A percentile compares a stretch with the other conserved stretches of the same genome.
These are phyloP conservation scores for Pseudogymnoascus sp. DNA, from an alignment of 2,329 filamentous ascomycete genomes.

Conservation along the genomic window DNA sequence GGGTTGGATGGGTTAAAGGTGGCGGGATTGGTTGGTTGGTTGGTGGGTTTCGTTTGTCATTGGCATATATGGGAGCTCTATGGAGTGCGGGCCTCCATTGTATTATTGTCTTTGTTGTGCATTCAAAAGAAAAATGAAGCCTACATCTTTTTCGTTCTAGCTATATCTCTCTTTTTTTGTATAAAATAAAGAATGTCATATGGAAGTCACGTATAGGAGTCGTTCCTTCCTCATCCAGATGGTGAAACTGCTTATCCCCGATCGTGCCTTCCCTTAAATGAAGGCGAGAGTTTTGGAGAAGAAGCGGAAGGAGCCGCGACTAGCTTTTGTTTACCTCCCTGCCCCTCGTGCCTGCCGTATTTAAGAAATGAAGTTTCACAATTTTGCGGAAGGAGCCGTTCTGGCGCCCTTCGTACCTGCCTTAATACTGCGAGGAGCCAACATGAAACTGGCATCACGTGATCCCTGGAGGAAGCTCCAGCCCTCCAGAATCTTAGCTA, in stretches of 20 bases:
- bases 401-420: neutral
- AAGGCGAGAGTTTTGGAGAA: neutral
- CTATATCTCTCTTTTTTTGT: neutral
- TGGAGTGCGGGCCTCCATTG: slow-evolving; percentile 1
- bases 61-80: slow-evolving; percentile 4
- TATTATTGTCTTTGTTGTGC: slow-evolving; percentile 2
- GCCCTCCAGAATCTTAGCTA: neutral
- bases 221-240: neutral
- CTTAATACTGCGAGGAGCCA: neutral
- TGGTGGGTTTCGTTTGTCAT: slow-evolving; percentile 1
- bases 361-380: neutral
- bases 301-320: neutral
- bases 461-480: neutral
- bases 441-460: neutral
- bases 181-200: neutral
- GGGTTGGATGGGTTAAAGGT: neutral
- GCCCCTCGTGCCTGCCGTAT: neutral
- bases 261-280: neutral
- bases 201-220: neutral
- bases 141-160: neutral
- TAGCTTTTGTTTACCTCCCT: neutral
- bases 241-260: neutral
- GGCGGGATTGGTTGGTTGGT: neutral
- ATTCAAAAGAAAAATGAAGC: neutral
- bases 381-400: neutral